Conservation (phyloP, 78 protist genomes). For the Polysphondylium violaceum region DNA sequence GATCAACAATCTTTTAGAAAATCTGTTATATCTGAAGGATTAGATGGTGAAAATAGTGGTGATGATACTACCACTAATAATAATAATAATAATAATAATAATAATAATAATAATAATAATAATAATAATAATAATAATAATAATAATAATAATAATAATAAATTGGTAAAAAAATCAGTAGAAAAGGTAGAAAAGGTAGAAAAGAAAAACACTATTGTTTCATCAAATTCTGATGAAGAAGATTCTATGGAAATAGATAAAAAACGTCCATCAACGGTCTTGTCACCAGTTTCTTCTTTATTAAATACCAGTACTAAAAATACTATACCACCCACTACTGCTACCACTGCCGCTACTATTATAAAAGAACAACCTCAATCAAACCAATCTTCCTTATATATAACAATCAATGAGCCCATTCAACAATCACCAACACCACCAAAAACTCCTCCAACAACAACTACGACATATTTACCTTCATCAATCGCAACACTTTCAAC, state of each 20-base stretch:
- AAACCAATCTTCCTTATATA: no score
- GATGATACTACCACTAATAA: not conserved
- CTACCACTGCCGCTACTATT: not conserved
- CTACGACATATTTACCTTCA: not conserved
- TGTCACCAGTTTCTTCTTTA: not conserved
- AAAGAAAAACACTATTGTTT: no score
- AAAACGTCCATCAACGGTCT: not conserved
- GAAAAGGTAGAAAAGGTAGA: not conserved
- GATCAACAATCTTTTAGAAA: slow-evolving; percentile 65
- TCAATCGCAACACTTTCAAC: not conserved
- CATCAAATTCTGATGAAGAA: no score
- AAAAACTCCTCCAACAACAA: not conserved
- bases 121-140: not conserved
- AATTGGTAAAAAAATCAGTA: not conserved
- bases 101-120: not conserved
- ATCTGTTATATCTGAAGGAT: slow-evolving; percentile 30
- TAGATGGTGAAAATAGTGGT: not conserved
- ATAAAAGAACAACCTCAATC: no score
- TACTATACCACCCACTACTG: not conserved
- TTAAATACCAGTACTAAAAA: no score
- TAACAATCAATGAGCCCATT: no score
- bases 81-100: slow-evolving; percentile 1
- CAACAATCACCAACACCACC: no score
- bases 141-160: not conserved
- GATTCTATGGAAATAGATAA: no score